Conservation (phyloP, 2,329 filamentous ascomycete species). For the Venturia nashicola region DNA sequence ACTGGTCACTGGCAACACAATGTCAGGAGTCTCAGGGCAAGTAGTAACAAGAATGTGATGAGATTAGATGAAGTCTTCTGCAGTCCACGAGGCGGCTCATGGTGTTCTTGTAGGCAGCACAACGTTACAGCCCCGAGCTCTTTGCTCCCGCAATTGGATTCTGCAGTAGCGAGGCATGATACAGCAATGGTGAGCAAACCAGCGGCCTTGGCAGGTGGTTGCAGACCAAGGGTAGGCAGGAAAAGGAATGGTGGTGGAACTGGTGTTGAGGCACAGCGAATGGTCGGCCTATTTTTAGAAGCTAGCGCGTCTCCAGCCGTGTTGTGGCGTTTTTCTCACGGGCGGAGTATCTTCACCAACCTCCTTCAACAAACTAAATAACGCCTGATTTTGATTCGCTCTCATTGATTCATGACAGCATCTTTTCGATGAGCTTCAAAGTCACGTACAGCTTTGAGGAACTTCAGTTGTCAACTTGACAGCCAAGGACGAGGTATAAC, state of each 20-base stretch:
- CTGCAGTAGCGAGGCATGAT: constrained; percentile 1
- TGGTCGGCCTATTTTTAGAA: background rate
- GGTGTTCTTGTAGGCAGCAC: background rate
- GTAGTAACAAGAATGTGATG: background rate
- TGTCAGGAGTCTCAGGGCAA: background rate
- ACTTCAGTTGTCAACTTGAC: too few species aligned
- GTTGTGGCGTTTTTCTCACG: background rate
- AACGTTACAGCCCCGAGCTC: background rate
- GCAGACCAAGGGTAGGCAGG: background rate
- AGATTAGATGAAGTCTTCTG: background rate
- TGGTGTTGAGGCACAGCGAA: background rate
- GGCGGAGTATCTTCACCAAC: background rate
- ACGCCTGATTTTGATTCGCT: background rate
- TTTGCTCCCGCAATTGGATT: background rate
- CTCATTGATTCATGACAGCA: too few species aligned
- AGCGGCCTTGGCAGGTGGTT: background rate
- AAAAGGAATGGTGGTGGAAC: background rate
- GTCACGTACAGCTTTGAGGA: too few species aligned
- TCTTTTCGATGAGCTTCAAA: too few species aligned
- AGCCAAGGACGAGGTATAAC: too few species aligned
- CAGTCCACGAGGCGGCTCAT: background rate
- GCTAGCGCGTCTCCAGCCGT: background rate
- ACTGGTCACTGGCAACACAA: background rate
- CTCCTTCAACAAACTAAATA: background rate
- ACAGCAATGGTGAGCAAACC: background rate